A percentile compares a stretch with the other conserved stretches of the same genome.
These are phyloP conservation scores for Turritis glabra DNA, from an alignment of 345 rosid species.

Conservation along the genomic window DNA sequence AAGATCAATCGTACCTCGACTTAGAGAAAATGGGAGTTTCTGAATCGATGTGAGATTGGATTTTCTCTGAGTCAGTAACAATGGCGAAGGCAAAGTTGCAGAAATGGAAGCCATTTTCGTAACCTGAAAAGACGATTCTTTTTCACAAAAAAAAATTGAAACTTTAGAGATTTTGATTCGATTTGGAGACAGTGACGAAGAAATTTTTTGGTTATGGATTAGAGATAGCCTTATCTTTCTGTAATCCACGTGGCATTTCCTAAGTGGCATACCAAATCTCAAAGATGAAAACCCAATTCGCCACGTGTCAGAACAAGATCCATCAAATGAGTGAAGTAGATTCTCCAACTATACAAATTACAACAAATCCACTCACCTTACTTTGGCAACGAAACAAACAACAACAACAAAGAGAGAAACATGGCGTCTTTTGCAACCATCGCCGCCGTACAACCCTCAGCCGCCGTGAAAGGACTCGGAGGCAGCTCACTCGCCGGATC, in stretches of 20 bases:
- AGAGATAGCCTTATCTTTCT: conserved; percentile 65
- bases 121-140: background rate
- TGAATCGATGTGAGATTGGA: conserved; percentile 44
- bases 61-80: conserved; percentile 45
- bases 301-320: conserved; percentile 68
- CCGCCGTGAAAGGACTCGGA: conserved; percentile 67
- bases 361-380: conserved; percentile 14
- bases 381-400: conserved; percentile 10
- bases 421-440: conserved; percentile 85
- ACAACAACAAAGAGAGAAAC: conserved; percentile 28
- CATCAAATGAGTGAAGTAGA: conserved; percentile 27
- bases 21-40: conserved; percentile 43
- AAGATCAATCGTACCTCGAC: too few relatives aligned
- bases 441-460: conserved; percentile 56
- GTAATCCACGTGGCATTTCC: conserved; percentile 51
- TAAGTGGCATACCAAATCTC: conserved; percentile 51
- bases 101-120: conserved; percentile 61
- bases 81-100: conserved; percentile 49
- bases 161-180: background rate
- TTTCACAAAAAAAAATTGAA: background rate
- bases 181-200: background rate
- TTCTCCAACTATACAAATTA: conserved; percentile 30
- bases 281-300: conserved; percentile 33
- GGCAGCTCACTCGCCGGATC: conserved; percentile 73
- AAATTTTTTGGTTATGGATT: conserved; percentile 17